Evolutionary conservation across 495 filamentous ascomycete species (phyloP).

Genomic region (Choiromyces venosus): DNA sequence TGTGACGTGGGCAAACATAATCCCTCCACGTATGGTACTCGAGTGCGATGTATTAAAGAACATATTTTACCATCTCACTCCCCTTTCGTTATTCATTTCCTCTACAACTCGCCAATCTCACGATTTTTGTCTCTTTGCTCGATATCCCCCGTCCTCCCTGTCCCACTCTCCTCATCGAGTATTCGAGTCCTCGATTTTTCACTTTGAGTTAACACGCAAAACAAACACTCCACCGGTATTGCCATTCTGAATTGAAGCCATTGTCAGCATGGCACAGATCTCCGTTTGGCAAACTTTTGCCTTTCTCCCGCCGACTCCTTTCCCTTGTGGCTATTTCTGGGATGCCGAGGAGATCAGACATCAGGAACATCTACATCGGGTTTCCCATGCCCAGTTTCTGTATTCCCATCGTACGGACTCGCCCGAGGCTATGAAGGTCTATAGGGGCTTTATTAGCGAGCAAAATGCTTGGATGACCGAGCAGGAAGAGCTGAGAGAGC

Average conservation of each 20-base stretch:
- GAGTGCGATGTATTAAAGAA: neutral
- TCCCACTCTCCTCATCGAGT: neutral
- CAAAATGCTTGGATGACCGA: constrained; percentile 29
- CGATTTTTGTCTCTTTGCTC: neutral
- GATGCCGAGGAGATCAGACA: constrained; percentile 29
- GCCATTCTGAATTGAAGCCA: neutral
- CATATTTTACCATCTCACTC: neutral
- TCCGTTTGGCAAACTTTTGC: neutral
- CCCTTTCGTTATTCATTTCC: neutral
- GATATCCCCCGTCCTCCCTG: neutral
- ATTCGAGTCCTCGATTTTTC: neutral
- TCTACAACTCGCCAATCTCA: neutral
- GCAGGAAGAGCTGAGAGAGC: constrained; percentile 25
- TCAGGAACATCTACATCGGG: constrained; percentile 30
- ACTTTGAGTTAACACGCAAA: neutral
- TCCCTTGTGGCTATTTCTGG: constrained; percentile 26
- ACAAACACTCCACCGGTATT: neutral
- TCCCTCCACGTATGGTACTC: neutral
- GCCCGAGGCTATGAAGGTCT: constrained; percentile 24
- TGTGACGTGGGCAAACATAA: no score
- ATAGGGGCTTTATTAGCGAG: constrained; percentile 24
- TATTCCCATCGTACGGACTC: constrained; percentile 29
- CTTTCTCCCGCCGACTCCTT: neutral
- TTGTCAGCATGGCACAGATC: neutral
- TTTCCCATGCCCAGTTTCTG: constrained; percentile 32